Conservation (phyloP, 1,284 basidiomycete species). For the Cryptococcus sp. region DNA sequence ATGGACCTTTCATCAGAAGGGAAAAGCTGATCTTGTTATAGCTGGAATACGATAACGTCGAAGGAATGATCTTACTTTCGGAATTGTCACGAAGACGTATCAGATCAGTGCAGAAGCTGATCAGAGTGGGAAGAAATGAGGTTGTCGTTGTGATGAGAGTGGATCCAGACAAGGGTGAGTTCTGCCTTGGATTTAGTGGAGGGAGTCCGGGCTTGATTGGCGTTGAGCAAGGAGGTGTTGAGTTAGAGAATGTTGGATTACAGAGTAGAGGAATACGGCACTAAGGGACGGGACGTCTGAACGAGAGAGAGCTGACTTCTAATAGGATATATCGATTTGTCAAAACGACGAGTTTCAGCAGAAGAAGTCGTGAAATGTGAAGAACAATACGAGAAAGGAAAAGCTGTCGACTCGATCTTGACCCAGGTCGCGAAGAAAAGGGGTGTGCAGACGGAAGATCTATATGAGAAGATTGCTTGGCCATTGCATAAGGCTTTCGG, state of each 20-base stretch:
- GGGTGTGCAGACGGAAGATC: constrained; percentile 52
- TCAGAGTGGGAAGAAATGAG: constrained; percentile 95
- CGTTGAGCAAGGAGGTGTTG: background rate
- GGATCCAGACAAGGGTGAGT: constrained; percentile 95
- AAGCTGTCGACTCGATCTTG: constrained; percentile 88
- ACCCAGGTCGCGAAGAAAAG: constrained; percentile 88
- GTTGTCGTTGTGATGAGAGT: constrained; percentile 97
- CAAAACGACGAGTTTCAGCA: constrained; percentile 97
- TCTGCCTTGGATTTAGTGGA: too few relatives aligned
- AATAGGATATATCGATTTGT: constrained; percentile 93
- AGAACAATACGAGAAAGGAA: constrained; percentile 96
- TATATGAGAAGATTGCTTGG: constrained; percentile 92
- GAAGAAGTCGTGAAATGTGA: constrained; percentile 99
- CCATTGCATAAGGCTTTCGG: constrained; percentile 88
- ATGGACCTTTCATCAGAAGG: background rate
- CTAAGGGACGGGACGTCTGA: background rate
- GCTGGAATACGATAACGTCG: constrained; percentile 98
- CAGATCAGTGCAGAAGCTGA: constrained; percentile 95
- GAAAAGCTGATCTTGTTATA: constrained; percentile 40
- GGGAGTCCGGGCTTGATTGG: background rate
- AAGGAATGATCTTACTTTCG: constrained; percentile 98
- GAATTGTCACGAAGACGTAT: constrained; percentile 96
- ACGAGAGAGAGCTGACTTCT: constrained; percentile 37
- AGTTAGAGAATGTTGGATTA: background rate
- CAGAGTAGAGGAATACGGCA: background rate